Conservation (phyloP, 2,329 filamentous ascomycete genomes). For the Colletotrichum lentis region DNA sequence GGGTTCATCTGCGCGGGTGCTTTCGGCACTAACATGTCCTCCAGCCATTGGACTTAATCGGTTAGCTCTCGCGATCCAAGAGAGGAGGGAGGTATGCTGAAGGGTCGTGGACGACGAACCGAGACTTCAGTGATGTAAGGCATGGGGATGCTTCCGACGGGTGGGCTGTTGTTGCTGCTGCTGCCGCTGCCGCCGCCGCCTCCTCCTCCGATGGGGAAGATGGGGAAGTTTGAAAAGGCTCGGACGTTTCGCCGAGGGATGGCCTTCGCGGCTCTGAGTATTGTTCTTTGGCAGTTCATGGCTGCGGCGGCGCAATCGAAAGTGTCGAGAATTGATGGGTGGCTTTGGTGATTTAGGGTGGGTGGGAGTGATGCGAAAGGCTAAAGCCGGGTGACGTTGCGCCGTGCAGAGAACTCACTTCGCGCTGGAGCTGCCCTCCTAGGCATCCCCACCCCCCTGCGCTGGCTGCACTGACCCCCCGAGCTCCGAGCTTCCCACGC, state of each 20-base stretch:
- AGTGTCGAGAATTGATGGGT: not conserved
- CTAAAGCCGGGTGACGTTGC: constrained; percentile 10
- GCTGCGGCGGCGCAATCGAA: constrained; percentile 22
- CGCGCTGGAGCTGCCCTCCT: constrained; percentile 9
- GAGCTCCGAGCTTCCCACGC: constrained; percentile 26
- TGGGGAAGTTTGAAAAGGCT: constrained; percentile 54
- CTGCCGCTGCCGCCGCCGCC: not conserved
- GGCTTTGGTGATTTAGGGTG: too few relatives aligned
- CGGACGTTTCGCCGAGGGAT: constrained; percentile 49
- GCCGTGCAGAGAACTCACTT: constrained; percentile 2
- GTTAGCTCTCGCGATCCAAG: constrained; percentile 41
- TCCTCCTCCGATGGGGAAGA: constrained; percentile 40
- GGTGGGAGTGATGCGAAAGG: constrained; percentile 5
- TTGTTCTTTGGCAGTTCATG: constrained; percentile 50
- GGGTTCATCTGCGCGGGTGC: constrained; percentile 18
- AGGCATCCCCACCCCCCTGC: too few relatives aligned
- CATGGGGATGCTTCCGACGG: constrained; percentile 59
- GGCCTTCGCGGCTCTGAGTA: constrained; percentile 49
- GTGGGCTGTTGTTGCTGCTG: constrained; percentile 28
- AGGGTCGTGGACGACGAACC: constrained; percentile 46
- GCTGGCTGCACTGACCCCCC: not conserved
- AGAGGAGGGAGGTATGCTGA: not conserved
- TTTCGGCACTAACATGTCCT: constrained; percentile 71
- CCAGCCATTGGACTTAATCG: constrained; percentile 74
- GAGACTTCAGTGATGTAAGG: constrained; percentile 67